Base-by-base conservation (phyloP, 495 filamentous ascomycete genomes). In the Penicillium turbatum region DNA sequence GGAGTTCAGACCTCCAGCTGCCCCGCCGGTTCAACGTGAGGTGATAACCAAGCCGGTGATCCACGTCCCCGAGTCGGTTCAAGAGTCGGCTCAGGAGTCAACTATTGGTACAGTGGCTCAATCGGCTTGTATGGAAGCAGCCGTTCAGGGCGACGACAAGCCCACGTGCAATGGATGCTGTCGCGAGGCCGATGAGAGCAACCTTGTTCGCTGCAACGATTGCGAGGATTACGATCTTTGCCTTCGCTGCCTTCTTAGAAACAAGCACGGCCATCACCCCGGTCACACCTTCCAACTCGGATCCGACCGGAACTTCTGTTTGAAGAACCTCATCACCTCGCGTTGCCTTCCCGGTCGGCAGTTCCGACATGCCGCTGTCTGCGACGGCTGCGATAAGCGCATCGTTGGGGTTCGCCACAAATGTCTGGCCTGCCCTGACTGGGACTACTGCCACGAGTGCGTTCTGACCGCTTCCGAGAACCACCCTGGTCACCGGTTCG, bases 221-320 rank as follows among this genome's bases (percentile, higher is more conserved):
- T 99, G 93, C 66, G 85, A 88, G 3, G 92, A 97, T 70, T 97
- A 82, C 66, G 92, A 97, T 62, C 82, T 99, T 29, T 99, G 93
- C 79, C 78, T 89, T 50, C 67, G 72, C 27, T 99, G 93, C 72
- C 87, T 92, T 36, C 70, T 83, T 45, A 78, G 72, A 40, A 78
- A 86, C 66, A 83, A 83, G 59, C 93, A 99, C 63, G 95, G 95
- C 36, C 93, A 99, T 63, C 87, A 99, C 65, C 93, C 93, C 47
- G 87, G 81, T 54, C 93, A 99, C 63, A 81, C 75, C 30, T 97
- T 99, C 65, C 72, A 56, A 6, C 54, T 72, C 24, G 61, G 73
- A 16, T 47, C 62, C 34, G 72, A 75, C 35, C 63, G 64, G 17
- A 65, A 73, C 35, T 69, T 68, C 53, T 64, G 62, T 39, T 49